These are phyloP conservation scores for Penicillium alfredii DNA, from an alignment of 495 filamentous ascomycete genomes.

Conservation along the genomic window DNA sequence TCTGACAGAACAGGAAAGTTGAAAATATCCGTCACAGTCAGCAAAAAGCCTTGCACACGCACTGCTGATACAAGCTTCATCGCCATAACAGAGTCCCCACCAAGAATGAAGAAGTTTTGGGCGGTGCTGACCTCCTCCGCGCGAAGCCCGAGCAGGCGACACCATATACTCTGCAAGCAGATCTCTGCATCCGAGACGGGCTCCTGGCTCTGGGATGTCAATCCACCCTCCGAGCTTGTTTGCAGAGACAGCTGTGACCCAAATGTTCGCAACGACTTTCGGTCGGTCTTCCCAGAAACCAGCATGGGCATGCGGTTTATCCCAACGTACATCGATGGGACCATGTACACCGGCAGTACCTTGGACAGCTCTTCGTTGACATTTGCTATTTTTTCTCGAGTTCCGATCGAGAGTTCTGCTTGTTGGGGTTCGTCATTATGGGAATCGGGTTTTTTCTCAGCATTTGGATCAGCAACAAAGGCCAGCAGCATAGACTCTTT, in stretches of 20 bases:
- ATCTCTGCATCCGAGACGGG: too few species aligned
- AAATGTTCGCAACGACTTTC: constrained; percentile 31
- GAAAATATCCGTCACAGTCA: constrained; percentile 41
- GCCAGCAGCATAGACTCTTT: constrained; percentile 32
- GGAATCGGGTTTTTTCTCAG: too few species aligned
- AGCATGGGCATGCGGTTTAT: constrained; percentile 34
- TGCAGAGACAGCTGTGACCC: constrained; percentile 29
- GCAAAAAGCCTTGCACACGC: constrained; percentile 25
- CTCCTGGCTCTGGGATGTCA: too few species aligned
- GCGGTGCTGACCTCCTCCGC: constrained; percentile 25
- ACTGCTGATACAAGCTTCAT: constrained; percentile 45
- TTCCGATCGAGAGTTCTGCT: too few species aligned
- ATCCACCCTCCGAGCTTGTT: too few species aligned
- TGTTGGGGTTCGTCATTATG: too few species aligned
- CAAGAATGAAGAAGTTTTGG: constrained; percentile 54
- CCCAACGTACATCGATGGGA: constrained; percentile 40
- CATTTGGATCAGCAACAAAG: constrained; percentile 32
- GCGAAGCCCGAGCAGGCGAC: constrained; percentile 32
- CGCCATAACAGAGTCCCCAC: constrained; percentile 57
- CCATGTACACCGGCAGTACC: constrained; percentile 40
- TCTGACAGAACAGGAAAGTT: constrained; percentile 41
- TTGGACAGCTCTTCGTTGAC: constrained; percentile 24
- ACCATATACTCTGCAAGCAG: constrained; percentile 39
- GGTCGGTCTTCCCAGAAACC: constrained; percentile 43
- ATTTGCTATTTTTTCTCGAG: constrained; percentile 15